These are phyloP conservation scores for Agaricus bisporus DNA, from an alignment of 768 basidiomycete species.

Conservation along the genomic window DNA sequence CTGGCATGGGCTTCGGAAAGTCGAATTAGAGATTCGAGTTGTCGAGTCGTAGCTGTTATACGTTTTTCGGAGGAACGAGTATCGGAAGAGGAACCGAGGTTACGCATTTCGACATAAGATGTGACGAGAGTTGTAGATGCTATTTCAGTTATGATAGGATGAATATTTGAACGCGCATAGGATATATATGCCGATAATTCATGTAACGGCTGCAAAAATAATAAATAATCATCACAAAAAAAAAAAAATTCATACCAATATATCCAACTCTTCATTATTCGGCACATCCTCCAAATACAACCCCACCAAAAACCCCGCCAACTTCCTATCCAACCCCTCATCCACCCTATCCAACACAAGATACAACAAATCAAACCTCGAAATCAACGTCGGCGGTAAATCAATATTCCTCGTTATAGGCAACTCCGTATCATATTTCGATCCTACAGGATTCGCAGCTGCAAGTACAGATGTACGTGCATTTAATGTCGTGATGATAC, in stretches of 20 bases:
- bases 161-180: constrained; percentile 80
- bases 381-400: constrained; percentile 94
- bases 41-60: constrained; percentile 96
- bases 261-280: constrained; percentile 55
- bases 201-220: constrained; percentile 87
- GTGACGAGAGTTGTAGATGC: constrained; percentile 81
- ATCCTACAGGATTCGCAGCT: constrained; percentile 95
- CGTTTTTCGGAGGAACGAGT: constrained; percentile 84
- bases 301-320: constrained; percentile 90
- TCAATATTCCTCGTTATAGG: constrained; percentile 97
- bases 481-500: constrained; percentile 97
- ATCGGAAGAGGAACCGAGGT: constrained; percentile 68
- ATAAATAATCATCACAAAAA: neutral
- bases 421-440: constrained; percentile 87
- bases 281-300: constrained; percentile 92
- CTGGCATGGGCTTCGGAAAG: constrained; percentile 94
- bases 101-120: constrained; percentile 92
- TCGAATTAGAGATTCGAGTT: constrained; percentile 95
- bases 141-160: constrained; percentile 81
- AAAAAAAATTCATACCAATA: constrained; percentile 51
- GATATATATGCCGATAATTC: constrained; percentile 93
- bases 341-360: constrained; percentile 94
- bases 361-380: constrained; percentile 94
- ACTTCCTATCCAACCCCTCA: constrained; percentile 73
- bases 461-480: constrained; percentile 98